phyloP scores from a whole-genome alignment of 225 moss, liverwort and hornwort species.

The Bryum argenteum region DNA sequence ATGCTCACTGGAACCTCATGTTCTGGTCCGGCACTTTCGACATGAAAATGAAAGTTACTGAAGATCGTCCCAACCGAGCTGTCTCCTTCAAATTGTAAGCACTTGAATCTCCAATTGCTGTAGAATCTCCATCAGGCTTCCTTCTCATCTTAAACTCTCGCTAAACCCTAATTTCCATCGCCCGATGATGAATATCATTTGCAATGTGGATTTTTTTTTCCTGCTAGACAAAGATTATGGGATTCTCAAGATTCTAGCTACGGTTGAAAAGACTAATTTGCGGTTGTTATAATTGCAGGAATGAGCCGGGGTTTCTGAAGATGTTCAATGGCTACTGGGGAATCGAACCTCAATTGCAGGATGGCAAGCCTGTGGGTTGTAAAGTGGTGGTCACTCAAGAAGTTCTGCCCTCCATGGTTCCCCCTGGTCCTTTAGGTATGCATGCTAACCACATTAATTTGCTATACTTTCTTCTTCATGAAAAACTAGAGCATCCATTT shows the following conservation, averaged over 20 bases:
- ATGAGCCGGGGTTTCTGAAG: constrained; percentile 82
- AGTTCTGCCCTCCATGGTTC: constrained; percentile 77
- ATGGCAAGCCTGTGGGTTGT: constrained; percentile 60
- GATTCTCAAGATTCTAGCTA: too few species aligned
- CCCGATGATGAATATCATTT: too few species aligned
- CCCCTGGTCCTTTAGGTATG: constrained; percentile 78
- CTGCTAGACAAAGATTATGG: too few species aligned
- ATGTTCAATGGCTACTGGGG: constrained; percentile 84
- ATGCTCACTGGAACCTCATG: constrained; percentile 80
- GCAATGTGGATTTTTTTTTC: too few species aligned
- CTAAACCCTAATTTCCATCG: too few species aligned
- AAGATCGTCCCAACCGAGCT: constrained; percentile 60
- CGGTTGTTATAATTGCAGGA: constrained; percentile 38
- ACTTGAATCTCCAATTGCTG: not conserved
- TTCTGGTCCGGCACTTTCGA: constrained; percentile 81
- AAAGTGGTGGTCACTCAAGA: constrained; percentile 77
- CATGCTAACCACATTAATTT: too few species aligned
- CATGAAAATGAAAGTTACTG: constrained; percentile 74
- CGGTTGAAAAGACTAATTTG: not conserved
- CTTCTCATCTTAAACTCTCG: too few species aligned
- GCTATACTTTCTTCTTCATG: too few species aligned
- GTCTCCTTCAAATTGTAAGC: constrained; percentile 79
- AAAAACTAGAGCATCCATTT: too few species aligned
- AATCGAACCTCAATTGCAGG: constrained; percentile 61
- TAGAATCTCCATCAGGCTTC: too few species aligned